Evolutionary conservation across 371 early-diverging fungal genomes (phyloP), one percentile per base, ranked within the genome.

Genomic region (Mucor indicus): DNA sequence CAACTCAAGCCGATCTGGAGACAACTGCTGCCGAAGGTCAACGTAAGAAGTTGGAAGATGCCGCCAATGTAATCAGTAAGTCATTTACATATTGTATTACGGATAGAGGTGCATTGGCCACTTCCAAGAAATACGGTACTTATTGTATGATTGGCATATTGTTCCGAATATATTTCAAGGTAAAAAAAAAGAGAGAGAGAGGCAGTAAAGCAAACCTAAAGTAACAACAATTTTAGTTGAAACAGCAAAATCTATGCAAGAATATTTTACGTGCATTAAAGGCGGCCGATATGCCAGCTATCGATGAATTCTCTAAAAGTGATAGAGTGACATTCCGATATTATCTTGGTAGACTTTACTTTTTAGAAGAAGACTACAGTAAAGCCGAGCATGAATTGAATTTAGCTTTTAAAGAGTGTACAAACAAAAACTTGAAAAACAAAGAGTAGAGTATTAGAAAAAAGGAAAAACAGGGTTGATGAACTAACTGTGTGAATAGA

Each of bases 111-210:
- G 48, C 73, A 4, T 38, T 77, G 8, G 47, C 50, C 4, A 44
- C 55, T n/a, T 91, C 93, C 16, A 83, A 92, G 27, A 92, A 92
- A 50, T 92, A 90, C 84, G 96, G 95, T 12, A 91, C 91, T 1
- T 96, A 92, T 58, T 82, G 74, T 47, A 80, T 94, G 61, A 84
- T 84, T 45, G 90, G 87, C 27, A 73, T 93, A 4, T 69, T 95
- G 17, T 90, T 96, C 62, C 71, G 80, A 38, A 89, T 87, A 3
- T 95, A 94, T 49, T 88, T 92, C 61, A 79, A 83, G 75, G 89
- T 89, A 81, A n/a, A 32, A 4, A 30, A 47, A 33, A 30, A 11
- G 17, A 27, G 6, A n/a, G 30, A 2, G 19, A 33, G 12, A 7
- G 30, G 30, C 30, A 29, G 12, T 29, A 29, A 8, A 12, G 30